Base-by-base conservation (phyloP, 805 yeast species). In the Kodamaea neixiangensis region DNA sequence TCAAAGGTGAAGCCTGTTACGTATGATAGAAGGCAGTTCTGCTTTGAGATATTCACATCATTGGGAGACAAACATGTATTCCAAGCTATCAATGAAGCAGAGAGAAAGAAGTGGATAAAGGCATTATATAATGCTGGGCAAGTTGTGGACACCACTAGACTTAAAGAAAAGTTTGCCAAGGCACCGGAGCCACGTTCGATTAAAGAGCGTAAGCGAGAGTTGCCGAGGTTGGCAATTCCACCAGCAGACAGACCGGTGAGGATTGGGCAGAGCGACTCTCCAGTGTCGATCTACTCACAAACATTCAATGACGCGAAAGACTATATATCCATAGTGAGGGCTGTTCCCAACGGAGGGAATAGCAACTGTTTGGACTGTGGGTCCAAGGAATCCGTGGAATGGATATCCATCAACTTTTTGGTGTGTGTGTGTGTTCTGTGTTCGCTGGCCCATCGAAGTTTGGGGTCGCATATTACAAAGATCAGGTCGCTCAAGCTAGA, bases 361-460 rank as follows among this genome's bases (percentile, higher is more conserved):
- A 58, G 66, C 3, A 54, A 57, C 1, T 92, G 98, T 68, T 88
- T 89, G 11, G 98, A 92, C 61, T 92, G 98, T 71, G 85, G 86
- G 0, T 62, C 82, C 1, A 60, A 67, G 0, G 81, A 77, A 13
- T 69, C 79, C 11, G 96, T 88, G 13, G 97, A 91, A 57, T 92
- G 97, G 97, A 79, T 93, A 3, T 88, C 97, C 0, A 74, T 89
- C 52, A 91, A 87, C 59, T 67, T 86, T 39, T 67, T 90, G 49
- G 82, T 83, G 22, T 81, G 86, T 2, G 73, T 93, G 20, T 92
- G 98, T 66, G 85, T 89, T 42, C 83, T 85, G 46, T 92, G 98
- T 60, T 84, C 97, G 0, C 91, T 96, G 0, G 83, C 85, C n/a
- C 97, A 92, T 66, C 75, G 97, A 49, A 84, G 89, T 17, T 67